phyloP scores from a whole-genome alignment of 148 eudicot genomes.

The Euryodendron excelsum region DNA sequence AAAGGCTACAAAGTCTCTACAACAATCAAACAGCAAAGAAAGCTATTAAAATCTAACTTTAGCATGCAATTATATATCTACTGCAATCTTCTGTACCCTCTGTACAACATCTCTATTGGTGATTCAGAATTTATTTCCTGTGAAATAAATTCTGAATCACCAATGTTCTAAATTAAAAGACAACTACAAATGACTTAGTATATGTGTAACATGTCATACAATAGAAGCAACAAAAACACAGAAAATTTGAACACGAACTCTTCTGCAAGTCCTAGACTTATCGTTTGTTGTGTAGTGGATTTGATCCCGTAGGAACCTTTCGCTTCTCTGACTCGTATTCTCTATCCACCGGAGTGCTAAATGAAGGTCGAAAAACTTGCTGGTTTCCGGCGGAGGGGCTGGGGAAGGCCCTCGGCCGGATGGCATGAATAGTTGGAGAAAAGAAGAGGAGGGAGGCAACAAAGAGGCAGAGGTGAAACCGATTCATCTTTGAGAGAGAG shows the following conservation, averaged over 20 bases:
- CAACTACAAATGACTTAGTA: not conserved
- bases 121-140: not conserved
- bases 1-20: not conserved
- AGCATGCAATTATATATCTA: not conserved
- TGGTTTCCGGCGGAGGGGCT: not conserved
- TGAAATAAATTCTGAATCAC: conserved; percentile 17
- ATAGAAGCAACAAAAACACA: not conserved
- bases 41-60: not conserved
- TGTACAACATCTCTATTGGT: conserved; percentile 15
- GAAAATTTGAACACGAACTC: not conserved
- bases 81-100: not conserved
- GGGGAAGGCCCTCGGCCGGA: conserved; percentile 8
- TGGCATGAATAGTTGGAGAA: not conserved
- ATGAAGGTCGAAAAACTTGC: not conserved
- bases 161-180: conserved; percentile 4
- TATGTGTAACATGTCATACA: not conserved
- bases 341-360: not conserved
- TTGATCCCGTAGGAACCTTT: conserved; percentile 40
- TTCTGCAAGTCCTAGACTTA: not conserved
- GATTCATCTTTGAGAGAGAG: conserved; percentile 12
- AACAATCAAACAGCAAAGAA: not conserved
- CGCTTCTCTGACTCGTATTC: conserved; percentile 29
- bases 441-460: conserved; percentile 6
- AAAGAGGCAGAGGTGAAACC: conserved; percentile 16
- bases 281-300: conserved; percentile 39